These are phyloP conservation scores for Kwoniella dejecticola DNA, from an alignment of 768 basidiomycete genomes.

Conservation along the genomic window DNA sequence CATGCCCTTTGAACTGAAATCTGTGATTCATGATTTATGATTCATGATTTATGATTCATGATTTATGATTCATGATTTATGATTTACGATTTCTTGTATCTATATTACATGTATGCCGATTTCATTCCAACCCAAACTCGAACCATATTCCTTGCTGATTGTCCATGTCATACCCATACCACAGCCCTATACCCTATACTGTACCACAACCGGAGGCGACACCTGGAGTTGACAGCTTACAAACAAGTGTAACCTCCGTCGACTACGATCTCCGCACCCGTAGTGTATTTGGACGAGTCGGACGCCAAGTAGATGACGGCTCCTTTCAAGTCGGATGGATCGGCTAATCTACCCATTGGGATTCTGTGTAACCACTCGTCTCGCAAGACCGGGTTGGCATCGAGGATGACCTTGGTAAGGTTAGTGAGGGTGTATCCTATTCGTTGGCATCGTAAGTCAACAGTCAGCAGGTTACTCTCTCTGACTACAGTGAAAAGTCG, in stretches of 20 bases:
- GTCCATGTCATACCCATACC: too few relatives aligned
- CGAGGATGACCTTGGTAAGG: constrained; percentile 79
- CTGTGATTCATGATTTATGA: too few relatives aligned
- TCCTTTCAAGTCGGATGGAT: constrained; percentile 85
- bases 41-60: too few relatives aligned
- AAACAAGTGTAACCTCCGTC: constrained; percentile 81
- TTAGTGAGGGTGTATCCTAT: constrained; percentile 88
- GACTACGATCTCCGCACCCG: constrained; percentile 66
- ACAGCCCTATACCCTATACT: too few relatives aligned
- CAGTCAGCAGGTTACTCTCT: too few relatives aligned
- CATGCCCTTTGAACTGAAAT: too few relatives aligned
- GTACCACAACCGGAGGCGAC: too few relatives aligned
- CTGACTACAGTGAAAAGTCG: background rate
- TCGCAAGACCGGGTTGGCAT: constrained; percentile 73
- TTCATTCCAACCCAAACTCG: background rate
- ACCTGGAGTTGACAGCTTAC: too few relatives aligned
- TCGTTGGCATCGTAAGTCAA: too few relatives aligned
- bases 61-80: too few relatives aligned
- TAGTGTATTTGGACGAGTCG: constrained; percentile 87
- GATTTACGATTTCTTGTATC: background rate
- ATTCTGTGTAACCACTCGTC: constrained; percentile 57
- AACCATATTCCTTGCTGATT: too few relatives aligned
- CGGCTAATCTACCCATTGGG: constrained; percentile 64
- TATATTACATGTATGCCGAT: background rate
- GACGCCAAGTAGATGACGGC: constrained; percentile 88